Conservation (phyloP, 176 grass and related monocot species). For the Carex littledalei region DNA sequence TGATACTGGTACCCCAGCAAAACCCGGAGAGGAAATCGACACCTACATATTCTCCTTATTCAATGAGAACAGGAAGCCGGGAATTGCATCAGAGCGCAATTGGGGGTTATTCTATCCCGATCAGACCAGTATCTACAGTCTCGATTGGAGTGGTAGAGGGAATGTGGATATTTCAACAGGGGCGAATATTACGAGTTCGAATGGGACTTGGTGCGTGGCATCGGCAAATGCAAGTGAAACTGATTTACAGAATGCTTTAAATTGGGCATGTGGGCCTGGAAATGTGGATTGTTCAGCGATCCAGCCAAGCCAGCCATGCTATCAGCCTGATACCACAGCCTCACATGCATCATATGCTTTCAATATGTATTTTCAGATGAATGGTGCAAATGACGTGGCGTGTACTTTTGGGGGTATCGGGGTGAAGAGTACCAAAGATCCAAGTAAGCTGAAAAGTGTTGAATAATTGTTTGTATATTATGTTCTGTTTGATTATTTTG, state of each 20-base stretch:
- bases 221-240: constrained; percentile 64
- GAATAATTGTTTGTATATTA: not conserved
- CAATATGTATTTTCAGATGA: constrained; percentile 89
- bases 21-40: constrained; percentile 83
- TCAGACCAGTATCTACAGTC: constrained; percentile 76
- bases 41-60: constrained; percentile 95
- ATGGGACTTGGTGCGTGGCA: constrained; percentile 86
- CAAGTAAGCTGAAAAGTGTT: constrained; percentile 49
- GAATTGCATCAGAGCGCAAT: constrained; percentile 89
- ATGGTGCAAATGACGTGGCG: constrained; percentile 74
- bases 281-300: constrained; percentile 91
- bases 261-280: constrained; percentile 90
- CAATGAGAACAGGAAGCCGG: constrained; percentile 91
- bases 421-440: constrained; percentile 65
- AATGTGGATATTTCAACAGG: constrained; percentile 84
- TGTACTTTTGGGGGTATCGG: constrained; percentile 78
- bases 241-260: constrained; percentile 79
- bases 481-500: not conserved
- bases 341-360: constrained; percentile 89
- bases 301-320: constrained; percentile 95
- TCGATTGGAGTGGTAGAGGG: constrained; percentile 84
- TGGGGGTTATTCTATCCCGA: constrained; percentile 91
- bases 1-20: constrained; percentile 78
- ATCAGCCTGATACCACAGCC: constrained; percentile 66
- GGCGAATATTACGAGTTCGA: constrained; percentile 69